Evolutionary conservation across 1,284 basidiomycete species (phyloP).

Genomic region (Tilletia indica): DNA sequence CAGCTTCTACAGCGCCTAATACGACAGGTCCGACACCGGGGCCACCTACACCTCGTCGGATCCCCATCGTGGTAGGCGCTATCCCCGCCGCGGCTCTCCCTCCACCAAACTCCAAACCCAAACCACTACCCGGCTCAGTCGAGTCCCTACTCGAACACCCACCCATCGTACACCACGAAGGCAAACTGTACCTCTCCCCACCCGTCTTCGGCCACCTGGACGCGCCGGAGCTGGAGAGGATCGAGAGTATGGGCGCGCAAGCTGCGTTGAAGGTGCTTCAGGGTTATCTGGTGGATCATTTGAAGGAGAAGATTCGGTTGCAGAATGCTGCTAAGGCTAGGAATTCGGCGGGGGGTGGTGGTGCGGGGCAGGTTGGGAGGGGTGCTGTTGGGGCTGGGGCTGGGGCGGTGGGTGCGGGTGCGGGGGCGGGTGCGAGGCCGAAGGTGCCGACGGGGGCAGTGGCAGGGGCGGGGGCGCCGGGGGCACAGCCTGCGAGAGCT

Average conservation of each 20-base stretch:
- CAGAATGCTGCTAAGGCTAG: slow-evolving; percentile 48
- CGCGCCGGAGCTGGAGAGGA: slow-evolving; percentile 69
- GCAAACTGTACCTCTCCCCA: slow-evolving; percentile 78
- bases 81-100: neutral
- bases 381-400: slow-evolving; percentile 17
- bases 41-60: neutral
- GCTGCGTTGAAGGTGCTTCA: slow-evolving; percentile 79
- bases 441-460: neutral
- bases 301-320: slow-evolving; percentile 71
- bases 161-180: slow-evolving; percentile 79
- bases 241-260: slow-evolving; percentile 77
- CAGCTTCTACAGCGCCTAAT: slow-evolving; percentile 2
- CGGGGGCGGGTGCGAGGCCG: neutral
- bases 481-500: too few relatives aligned
- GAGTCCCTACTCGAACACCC: slow-evolving; percentile 60
- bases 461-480: neutral
- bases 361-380: neutral
- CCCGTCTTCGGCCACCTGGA: slow-evolving; percentile 77
- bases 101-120: slow-evolving; percentile 38
- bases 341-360: neutral
- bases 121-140: slow-evolving; percentile 48
- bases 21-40: neutral
- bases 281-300: slow-evolving; percentile 75
- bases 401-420: neutral
- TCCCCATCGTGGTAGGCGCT: slow-evolving; percentile 9